Conservation (phyloP, 805 yeast genomes). For the Barnettozyma wickerhamii region DNA sequence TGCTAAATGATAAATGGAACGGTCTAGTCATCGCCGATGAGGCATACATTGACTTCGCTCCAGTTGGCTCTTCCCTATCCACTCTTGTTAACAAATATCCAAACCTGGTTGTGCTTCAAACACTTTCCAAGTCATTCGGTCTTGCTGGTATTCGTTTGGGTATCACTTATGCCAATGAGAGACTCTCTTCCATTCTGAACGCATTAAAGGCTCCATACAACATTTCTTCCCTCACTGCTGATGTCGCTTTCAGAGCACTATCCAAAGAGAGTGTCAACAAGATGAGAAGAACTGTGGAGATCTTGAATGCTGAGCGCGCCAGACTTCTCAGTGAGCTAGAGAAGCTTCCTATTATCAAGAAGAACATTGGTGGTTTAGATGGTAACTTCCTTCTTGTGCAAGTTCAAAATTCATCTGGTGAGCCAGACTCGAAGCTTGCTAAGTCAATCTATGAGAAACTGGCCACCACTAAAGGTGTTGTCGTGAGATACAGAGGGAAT, state of each 20-base stretch:
- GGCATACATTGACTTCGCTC: conserved; percentile 87
- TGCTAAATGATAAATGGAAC: conserved; percentile 50
- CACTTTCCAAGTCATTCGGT: conserved; percentile 92
- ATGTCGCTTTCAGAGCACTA: conserved; percentile 72
- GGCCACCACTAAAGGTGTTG: conserved; percentile 73
- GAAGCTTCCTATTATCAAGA: conserved; percentile 60
- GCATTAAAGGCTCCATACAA: conserved; percentile 96
- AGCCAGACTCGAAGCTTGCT: conserved; percentile 69
- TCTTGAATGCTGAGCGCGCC: conserved; percentile 52
- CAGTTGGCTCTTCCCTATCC: conserved; percentile 62
- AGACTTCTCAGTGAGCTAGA: conserved; percentile 50
- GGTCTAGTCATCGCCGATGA: conserved; percentile 88
- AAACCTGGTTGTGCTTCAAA: conserved; percentile 83
- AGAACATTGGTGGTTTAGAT: conserved; percentile 76
- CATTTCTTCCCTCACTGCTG: conserved; percentile 76
- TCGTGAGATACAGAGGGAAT: conserved; percentile 85
- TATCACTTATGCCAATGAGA: conserved; percentile 59
- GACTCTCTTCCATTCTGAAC: conserved; percentile 65
- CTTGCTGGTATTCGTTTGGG: conserved; percentile 94
- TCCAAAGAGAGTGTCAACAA: conserved; percentile 46
- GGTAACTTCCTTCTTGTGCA: conserved; percentile 82
- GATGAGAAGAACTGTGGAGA: conserved; percentile 53
- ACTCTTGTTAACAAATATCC: conserved; percentile 79
- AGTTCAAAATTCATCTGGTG: conserved; percentile 55
- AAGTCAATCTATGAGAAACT: conserved; percentile 56